phyloP scores from a whole-genome alignment of 83 land plant genomes.

The Picea mariana region DNA sequence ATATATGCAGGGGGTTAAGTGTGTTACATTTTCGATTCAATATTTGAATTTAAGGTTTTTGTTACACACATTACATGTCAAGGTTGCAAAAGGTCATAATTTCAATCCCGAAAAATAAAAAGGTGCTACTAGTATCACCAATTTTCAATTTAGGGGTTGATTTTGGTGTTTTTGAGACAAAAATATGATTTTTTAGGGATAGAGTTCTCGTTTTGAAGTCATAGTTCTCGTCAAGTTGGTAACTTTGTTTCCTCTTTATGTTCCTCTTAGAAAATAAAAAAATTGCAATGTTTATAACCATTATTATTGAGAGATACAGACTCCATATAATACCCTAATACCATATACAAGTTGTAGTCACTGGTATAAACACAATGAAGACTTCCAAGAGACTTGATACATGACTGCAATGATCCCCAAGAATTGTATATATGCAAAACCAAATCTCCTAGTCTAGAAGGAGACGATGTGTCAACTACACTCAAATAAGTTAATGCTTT shows the following conservation, averaged over 20 bases:
- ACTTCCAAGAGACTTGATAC: conserved; percentile 27
- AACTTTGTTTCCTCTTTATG: neutral
- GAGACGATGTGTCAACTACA: conserved; percentile 8
- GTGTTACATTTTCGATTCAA: too few relatives aligned
- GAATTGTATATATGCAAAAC: conserved; percentile 18
- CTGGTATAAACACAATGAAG: conserved; percentile 19
- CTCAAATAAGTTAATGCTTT: conserved; percentile 22
- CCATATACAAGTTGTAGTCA: conserved; percentile 12
- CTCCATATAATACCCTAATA: conserved; percentile 16
- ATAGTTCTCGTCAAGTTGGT: too few relatives aligned
- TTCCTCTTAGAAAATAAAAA: neutral
- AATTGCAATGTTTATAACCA: neutral
- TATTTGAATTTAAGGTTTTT: too few relatives aligned
- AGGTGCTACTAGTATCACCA: too few relatives aligned
- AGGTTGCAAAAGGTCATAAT: too few relatives aligned
- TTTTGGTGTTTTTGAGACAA: too few relatives aligned
- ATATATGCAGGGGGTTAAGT: too few relatives aligned
- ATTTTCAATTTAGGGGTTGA: too few relatives aligned
- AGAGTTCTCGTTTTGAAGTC: too few relatives aligned
- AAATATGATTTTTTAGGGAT: too few relatives aligned
- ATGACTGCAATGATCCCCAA: conserved; percentile 17
- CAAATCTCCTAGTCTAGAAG: neutral
- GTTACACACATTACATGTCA: too few relatives aligned
- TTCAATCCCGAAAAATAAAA: too few relatives aligned
- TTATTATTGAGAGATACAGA: neutral